A percentile compares a stretch with the other conserved stretches of the same genome.
phyloP scores from a whole-genome alignment of 2,329 filamentous ascomycete genomes.

The Ustulina deusta region DNA sequence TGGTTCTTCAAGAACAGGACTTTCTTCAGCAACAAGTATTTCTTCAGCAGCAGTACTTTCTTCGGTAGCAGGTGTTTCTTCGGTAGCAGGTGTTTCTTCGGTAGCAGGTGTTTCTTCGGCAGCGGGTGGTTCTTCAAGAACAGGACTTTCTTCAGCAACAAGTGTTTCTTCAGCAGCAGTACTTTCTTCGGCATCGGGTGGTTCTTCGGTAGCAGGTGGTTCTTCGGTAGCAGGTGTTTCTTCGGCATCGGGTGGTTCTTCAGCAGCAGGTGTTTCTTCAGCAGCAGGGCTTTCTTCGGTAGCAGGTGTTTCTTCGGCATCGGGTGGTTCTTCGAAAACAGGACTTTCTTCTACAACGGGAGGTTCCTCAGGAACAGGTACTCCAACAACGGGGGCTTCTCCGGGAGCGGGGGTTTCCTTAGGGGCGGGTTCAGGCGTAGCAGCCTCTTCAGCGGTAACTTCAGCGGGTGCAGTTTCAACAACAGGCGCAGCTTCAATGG shows the following conservation, averaged over 20 bases:
- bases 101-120: slow-evolving; percentile 2
- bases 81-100: no score
- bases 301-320: background rate
- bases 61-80: background rate
- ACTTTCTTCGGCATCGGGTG: background rate
- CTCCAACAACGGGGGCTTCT: background rate
- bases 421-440: background rate
- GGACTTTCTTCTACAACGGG: background rate
- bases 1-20: slow-evolving; percentile 7
- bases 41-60: slow-evolving; percentile 5
- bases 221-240: slow-evolving; percentile 5
- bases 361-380: background rate
- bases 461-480: background rate
- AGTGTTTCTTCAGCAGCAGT: background rate
- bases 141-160: slow-evolving; percentile 1
- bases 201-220: slow-evolving; percentile 8
- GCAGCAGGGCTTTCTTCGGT: background rate
- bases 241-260: background rate
- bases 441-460: background rate
- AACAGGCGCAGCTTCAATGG: background rate
- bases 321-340: slow-evolving; percentile 9
- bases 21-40: background rate
- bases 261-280: slow-evolving; percentile 1
- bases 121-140: background rate
- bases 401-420: slow-evolving; percentile 8